Evolutionary conservation across 2,329 filamentous ascomycete genomes (phyloP), one percentile per base, ranked within the genome.

Genomic region (Dothistroma septosporum): DNA sequence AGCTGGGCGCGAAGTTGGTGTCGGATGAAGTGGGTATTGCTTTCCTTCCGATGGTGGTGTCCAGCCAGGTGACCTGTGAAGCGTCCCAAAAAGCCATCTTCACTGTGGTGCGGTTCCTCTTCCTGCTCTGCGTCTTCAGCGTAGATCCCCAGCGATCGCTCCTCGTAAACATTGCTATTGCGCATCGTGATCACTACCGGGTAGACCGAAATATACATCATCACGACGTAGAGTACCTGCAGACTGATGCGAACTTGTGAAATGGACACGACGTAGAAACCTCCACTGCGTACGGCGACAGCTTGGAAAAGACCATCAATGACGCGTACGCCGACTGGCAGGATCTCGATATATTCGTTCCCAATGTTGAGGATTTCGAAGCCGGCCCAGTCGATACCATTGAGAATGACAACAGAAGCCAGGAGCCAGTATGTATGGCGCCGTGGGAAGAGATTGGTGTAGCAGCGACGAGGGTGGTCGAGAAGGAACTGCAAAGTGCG

Each of bases 191-290:
- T 85, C 14, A 83, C 83, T 33, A 86, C 82, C 0, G 85, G 85
- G 61, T 84, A 85, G 4, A 83, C 80, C 5, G 81, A 81, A 52
- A 87, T 85, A 71, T 86, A 87, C 85, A 87, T 87, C 85, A 87
- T 87, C 49, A 85, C 78, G 0, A 87, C 75, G 60, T 85, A 82
- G 35, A 84, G 79, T 37, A 86, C 79, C 60, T 85, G 84, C 0
- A 85, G 78, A 2, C 78, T 80, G 5, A 84, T 82, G 41, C 80
- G 82, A 1, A 85, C 75, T 0, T 69, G 70, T 3, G 80, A 71
- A 11, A 73, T 72, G 19, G 76, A 70, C 33, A 85, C 76, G 49
- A 84, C 68, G 74, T 83, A 74, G 76, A 78, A 73, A 68, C 83
- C 73, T 61, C 83, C 70, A 72, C 77, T 75, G 69, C 83, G 64